These are phyloP conservation scores for Lodderomyces oxycetoniae DNA, from an alignment of 1,139 yeast genomes.

Conservation along the genomic window DNA sequence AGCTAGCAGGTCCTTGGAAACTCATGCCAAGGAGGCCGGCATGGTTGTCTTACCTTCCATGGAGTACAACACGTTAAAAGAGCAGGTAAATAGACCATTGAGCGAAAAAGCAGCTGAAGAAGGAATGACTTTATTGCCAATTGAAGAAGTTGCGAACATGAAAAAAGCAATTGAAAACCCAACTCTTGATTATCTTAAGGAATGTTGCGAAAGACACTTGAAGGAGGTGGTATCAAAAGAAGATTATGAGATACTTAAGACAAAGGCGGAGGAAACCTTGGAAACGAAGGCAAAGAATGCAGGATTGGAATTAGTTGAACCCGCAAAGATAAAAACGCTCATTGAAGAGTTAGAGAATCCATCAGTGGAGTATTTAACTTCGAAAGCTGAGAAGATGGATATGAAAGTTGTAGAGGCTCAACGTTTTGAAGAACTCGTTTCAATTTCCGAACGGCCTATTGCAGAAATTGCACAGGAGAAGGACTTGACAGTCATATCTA, in stretches of 20 bases:
- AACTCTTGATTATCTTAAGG: constrained; percentile 20
- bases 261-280: constrained; percentile 25
- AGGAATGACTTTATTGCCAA: constrained; percentile 26
- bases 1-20: constrained; percentile 9
- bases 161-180: constrained; percentile 20
- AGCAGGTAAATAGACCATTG: constrained; percentile 10
- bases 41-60: constrained; percentile 11
- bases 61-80: constrained; percentile 5
- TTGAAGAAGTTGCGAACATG: constrained; percentile 15
- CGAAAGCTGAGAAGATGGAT: constrained; percentile 22
- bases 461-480: constrained; percentile 6
- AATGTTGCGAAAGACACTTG: constrained; percentile 5
- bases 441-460: background rate
- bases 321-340: constrained; percentile 13
- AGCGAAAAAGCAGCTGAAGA: constrained; percentile 12
- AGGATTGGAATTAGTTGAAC: constrained; percentile 18
- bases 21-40: constrained; percentile 14
- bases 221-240: constrained; percentile 20
- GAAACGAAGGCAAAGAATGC: constrained; percentile 17
- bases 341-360: constrained; percentile 19
- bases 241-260: constrained; percentile 22
- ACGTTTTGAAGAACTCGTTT: background rate
- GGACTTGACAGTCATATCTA: constrained; percentile 8
- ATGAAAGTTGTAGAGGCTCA: constrained; percentile 15
- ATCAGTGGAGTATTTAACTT: constrained; percentile 22